Base-by-base conservation (phyloP, 2,329 filamentous ascomycete genomes). In the Phaeosphaeriaceae sp. region DNA sequence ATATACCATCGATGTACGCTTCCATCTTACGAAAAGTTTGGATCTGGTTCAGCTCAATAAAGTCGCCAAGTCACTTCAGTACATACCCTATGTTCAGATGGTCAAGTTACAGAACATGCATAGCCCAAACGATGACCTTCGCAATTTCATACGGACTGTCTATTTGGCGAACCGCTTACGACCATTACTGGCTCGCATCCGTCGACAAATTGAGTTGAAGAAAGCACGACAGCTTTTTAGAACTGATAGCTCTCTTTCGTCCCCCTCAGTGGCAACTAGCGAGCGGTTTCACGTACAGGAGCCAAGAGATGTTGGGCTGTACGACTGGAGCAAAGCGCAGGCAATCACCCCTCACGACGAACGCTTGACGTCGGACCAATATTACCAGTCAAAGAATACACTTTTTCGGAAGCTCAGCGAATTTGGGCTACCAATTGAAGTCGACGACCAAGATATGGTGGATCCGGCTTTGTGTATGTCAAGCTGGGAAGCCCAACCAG, bases 41-140 rank as follows among this genome's bases (percentile, higher is more conserved):
- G 20, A 40, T 29, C 15, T 46, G 9, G 8, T 29, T 1, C 36
- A 44, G 17, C 39, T 59, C 26, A 51, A 46, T 15, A 39, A 51
- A 32, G 15, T 59, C 9, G 53, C 42, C 20, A 48, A 55, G 17
- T 15, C 41, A 8, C 44, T 59, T 33, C 56, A 59, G 30, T 53
- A 46, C 7, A 45, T 59, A 17, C 52, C 56, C 1, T 45, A 36
- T 20, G 56, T 59, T 15, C 47, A 41, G 15, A 33, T 15, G 8
- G 18, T 54, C 23, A 30, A 52, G 9, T 46, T 59, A 17, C 41
- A 48, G 17, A 48, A 45, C 17, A 46, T 59, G 37, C 46, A 44
- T 13, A 46, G 49, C 2, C 56, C 56, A 6, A 34, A 30, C 3
- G 37, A 51, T 16, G 36, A 47, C 11, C 38, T 59, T 9, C 18